Evolutionary conservation across 192 early-diverging fungal species (phyloP), one percentile per base, ranked within the genome.

Genomic region (Coemansia sp.): DNA sequence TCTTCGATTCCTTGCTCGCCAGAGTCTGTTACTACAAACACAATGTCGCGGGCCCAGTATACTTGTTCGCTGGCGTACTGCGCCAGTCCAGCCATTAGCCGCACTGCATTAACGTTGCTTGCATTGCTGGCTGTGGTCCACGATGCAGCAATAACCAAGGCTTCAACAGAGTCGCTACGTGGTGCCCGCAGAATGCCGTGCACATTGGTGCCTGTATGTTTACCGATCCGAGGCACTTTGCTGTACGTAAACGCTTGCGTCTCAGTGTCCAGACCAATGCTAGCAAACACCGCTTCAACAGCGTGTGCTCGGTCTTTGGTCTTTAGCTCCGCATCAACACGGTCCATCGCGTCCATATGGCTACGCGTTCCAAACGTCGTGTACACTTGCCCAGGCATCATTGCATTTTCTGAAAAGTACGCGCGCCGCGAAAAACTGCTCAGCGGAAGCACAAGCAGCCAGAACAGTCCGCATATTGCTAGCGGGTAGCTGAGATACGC

Each of bases 11-110:
- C 96, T 4, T 76, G 52, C 19, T 86, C 82, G 37, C 87, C 90
- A 2, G 86, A 80, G 66, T 94, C 93, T 0, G 93, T 88, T 8
- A 95, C 87, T 14, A 98, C 72, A 52, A 98, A 88, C 8, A 98
- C 87, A 21, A 95, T 84, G 71, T 98, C 96, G 73, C 95, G 93
- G 45, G 94, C 88, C 92, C 94, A 96, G 73, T 94, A 90, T 48
- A 87, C 88, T 56, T 87, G 75, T 25, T 85, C 86, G 71, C 66
- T 63, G 6, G 75, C 67, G 15, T 61, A 73, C 55, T 73, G 52
- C 5, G 79, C 79, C 56, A 82, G 62, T 5, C 67, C 75, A 0
- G 70, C 73, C 67, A 82, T 45, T 60, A 82, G 19, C 21, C 69
- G 49, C 23, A 79, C 53, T 37, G 64, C 66, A 47, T 69, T 72